phyloP scores from a whole-genome alignment of 2,329 filamentous ascomycete species.

The Dothideomycetes sp. region DNA sequence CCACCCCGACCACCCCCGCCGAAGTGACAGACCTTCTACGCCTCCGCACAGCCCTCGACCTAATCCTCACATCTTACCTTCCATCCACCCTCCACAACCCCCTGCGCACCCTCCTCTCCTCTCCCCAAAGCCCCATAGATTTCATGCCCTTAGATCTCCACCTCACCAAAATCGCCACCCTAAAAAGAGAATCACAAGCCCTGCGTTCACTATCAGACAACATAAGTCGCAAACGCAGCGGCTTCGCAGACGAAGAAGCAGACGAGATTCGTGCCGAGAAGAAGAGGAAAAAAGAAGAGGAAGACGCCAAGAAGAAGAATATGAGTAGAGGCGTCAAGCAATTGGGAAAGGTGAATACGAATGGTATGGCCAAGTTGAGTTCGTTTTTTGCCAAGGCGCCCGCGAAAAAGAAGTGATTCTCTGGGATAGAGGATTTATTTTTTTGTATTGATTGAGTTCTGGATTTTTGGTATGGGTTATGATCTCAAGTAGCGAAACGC shows the following conservation, averaged over 20 bases:
- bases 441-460: not conserved
- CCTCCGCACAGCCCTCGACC: slow-evolving; percentile 54
- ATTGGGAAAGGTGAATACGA: slow-evolving; percentile 81
- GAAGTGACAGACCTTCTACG: slow-evolving; percentile 53
- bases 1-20: slow-evolving; percentile 23
- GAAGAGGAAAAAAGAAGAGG: slow-evolving; percentile 77
- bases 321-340: slow-evolving; percentile 69
- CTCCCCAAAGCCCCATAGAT: slow-evolving; percentile 39
- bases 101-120: slow-evolving; percentile 36
- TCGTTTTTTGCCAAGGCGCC: slow-evolving; percentile 73
- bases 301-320: slow-evolving; percentile 75
- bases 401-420: slow-evolving; percentile 17
- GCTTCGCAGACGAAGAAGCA: slow-evolving; percentile 56
- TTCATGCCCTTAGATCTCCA: slow-evolving; percentile 66
- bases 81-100: slow-evolving; percentile 34
- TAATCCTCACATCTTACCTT: slow-evolving; percentile 56
- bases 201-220: slow-evolving; percentile 61
- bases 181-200: slow-evolving; percentile 63
- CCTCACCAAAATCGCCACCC: slow-evolving; percentile 53
- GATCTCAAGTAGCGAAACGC: no score
- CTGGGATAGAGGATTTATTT: not conserved
- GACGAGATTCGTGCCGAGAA: slow-evolving; percentile 59
- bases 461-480: no score
- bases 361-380: slow-evolving; percentile 95
- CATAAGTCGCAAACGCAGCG: slow-evolving; percentile 53